Base-by-base conservation (phyloP, 2,329 filamentous ascomycete genomes). In the Acephala macrosclerotiorum region DNA sequence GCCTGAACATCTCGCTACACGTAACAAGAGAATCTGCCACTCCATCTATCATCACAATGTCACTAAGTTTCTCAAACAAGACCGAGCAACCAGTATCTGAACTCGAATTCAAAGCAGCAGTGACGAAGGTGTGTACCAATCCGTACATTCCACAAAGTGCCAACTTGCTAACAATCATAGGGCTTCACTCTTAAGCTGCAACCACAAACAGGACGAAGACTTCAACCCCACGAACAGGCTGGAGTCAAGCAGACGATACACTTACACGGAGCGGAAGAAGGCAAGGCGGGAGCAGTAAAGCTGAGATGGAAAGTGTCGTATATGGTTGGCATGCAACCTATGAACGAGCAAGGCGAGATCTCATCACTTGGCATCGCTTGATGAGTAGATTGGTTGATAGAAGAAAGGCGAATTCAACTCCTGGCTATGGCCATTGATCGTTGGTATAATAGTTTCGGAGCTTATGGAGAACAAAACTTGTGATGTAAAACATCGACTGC, bases 251-350 rank as follows among this genome's bases (percentile, higher is more conserved):
- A 98, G 79, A 85, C 88, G 20, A 93, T 97, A 68, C 83, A 90
- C 56, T 83, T 98, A 29, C 88, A 93, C 71, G 89, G 93, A 1
- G 90, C 93, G 1, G 88, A 93, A 72, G 81, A 80, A 49, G 75
- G 75, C 51, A 92, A 91, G 75, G 96, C 96, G 1, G 89, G 88
- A 64, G 85, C 83, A n/a, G 89, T 96, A 67, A 97, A 96, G 81
- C 87, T 99, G 80, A 85, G 96, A 68, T 99, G 94, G 92, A 92
- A 93, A 73, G 88, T 92, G 29, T 88, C 90, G 5, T 98, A 97
- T 79, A 88, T 86, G 74, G 77, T 96, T 14, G 91, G 87, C 2
- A 83, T 80, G 2, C 87, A 89, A 75, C 76, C 84, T 67, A 90
- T 88, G 76, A 90, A 91, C 66, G 93, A 97, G 80, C 93, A 91